phyloP scores from a whole-genome alignment of 2,329 filamentous ascomycete genomes.

The Fusarium sp. region DNA sequence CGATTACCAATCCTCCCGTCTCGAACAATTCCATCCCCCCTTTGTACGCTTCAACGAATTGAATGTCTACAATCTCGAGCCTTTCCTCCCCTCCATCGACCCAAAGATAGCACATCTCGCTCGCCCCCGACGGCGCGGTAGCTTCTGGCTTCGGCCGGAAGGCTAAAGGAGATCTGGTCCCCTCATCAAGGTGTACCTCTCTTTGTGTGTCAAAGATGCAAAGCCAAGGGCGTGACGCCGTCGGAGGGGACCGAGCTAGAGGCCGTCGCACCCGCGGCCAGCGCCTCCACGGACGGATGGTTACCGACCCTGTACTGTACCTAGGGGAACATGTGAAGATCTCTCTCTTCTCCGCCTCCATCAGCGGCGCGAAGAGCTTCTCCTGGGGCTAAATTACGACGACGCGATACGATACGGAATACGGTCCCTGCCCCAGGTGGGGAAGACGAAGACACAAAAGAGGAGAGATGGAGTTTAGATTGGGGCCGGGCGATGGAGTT shows the following conservation, averaged over 20 bases:
- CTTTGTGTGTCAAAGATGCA: neutral
- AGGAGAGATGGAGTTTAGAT: slow-evolving; percentile 29
- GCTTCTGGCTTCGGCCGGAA: slow-evolving; percentile 1
- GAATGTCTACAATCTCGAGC: slow-evolving; percentile 11
- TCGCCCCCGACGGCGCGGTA: slow-evolving; percentile 7
- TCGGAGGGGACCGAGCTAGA: slow-evolving; percentile 4
- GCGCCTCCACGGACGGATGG: neutral
- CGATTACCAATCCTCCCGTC: neutral
- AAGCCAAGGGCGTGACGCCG: neutral
- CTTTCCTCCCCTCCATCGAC: neutral
- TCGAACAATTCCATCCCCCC: slow-evolving; percentile 1
- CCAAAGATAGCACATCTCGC: slow-evolving; percentile 7
- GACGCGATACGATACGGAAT: neutral
- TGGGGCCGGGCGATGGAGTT: slow-evolving; percentile 17
- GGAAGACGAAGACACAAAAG: neutral
- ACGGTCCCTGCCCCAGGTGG: neutral
- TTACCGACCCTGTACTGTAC: slow-evolving; percentile 3
- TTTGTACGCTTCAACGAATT: neutral
- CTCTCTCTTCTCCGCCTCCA: slow-evolving; percentile 7
- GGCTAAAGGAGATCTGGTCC: neutral
- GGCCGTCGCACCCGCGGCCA: neutral
- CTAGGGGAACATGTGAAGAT: slow-evolving; percentile 7
- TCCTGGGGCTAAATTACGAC: neutral
- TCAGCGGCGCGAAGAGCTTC: slow-evolving; percentile 25
- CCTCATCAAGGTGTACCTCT: neutral